Evolutionary conservation across 2,329 filamentous ascomycete genomes (phyloP).

Genomic region (Fusarium pseudocircinatum): DNA sequence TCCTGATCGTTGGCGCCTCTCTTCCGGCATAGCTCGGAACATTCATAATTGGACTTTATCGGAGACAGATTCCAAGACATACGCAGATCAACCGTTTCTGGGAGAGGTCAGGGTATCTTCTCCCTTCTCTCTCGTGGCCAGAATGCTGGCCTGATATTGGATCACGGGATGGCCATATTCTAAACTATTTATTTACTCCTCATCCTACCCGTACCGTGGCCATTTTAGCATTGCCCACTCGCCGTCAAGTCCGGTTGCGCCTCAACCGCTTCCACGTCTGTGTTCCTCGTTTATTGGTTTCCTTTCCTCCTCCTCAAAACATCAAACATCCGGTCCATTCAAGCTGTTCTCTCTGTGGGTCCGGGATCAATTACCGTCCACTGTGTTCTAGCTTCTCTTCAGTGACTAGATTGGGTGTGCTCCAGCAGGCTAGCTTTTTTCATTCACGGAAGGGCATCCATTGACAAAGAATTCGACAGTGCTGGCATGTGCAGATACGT

Average conservation of each 20-base stretch:
- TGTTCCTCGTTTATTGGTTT: constrained; percentile 33
- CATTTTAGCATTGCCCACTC: constrained; percentile 19
- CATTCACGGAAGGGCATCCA: constrained; percentile 16
- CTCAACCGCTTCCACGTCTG: constrained; percentile 40
- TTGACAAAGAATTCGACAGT: not conserved
- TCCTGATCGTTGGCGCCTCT: not conserved
- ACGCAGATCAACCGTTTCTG: constrained; percentile 8
- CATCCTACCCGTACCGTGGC: not conserved
- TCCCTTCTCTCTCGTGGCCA: constrained; percentile 6
- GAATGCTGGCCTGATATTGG: not conserved
- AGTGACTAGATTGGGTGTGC: not conserved
- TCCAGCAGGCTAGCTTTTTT: constrained; percentile 28
- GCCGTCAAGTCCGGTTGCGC: constrained; percentile 28
- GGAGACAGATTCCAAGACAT: constrained; percentile 22
- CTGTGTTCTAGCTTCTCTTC: constrained; percentile 4
- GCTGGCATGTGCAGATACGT: not conserved
- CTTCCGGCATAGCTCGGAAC: not conserved
- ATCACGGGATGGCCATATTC: not conserved
- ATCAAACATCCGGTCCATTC: constrained; percentile 31
- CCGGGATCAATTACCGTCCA: constrained; percentile 12
- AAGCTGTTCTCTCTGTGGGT: constrained; percentile 32
- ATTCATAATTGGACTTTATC: not conserved
- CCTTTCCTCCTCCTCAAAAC: constrained; percentile 31
- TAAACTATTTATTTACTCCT: not conserved
- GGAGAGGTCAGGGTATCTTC: not conserved